Percentiles rank a stretch among this genome's conserved stretches.
Evolutionary conservation across 768 basidiomycete genomes (phyloP).

Genomic region (Leccinum rimulosum): DNA sequence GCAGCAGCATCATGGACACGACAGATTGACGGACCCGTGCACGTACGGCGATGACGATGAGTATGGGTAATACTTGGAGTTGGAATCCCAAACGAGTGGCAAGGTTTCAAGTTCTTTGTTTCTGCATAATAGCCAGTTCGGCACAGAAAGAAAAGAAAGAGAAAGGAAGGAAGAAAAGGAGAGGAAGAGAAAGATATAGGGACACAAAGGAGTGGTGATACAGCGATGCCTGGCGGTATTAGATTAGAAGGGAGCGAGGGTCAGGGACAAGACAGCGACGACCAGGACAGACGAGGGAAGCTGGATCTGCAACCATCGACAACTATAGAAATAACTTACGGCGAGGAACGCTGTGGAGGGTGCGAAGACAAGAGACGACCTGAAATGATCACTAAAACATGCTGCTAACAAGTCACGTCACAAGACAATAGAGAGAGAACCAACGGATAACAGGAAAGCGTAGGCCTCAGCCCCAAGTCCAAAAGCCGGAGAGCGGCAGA

Average conservation of each 20-base stretch:
- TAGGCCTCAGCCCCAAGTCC: slow-evolving; percentile 16
- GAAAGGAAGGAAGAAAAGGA: no score
- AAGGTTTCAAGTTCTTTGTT: slow-evolving; percentile 4
- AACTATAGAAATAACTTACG: slow-evolving; percentile 13
- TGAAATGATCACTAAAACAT: slow-evolving; percentile 10
- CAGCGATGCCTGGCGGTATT: slow-evolving; percentile 18
- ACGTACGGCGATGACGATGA: not conserved
- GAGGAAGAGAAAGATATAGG: not conserved
- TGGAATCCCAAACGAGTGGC: slow-evolving; percentile 7
- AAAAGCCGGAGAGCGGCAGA: slow-evolving; percentile 10
- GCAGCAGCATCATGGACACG: not conserved
- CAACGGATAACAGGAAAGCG: slow-evolving; percentile 13
- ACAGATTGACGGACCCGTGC: not conserved
- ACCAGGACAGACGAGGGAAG: not conserved
- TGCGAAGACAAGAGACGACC: slow-evolving; percentile 4
- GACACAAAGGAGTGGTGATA: slow-evolving; percentile 27
- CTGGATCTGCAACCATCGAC: slow-evolving; percentile 13
- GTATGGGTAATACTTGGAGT: not conserved
- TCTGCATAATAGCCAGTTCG: slow-evolving; percentile 14
- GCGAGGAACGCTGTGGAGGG: not conserved
- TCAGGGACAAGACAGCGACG: slow-evolving; percentile 1
- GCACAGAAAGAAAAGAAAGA: slow-evolving; percentile 3
- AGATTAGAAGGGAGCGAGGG: slow-evolving; percentile 8
- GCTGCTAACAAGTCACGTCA: slow-evolving; percentile 13
- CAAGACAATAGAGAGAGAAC: slow-evolving; percentile 7